Evolutionary conservation across 2,329 filamentous ascomycete genomes (phyloP).

Genomic region (Magnaporthiopsis incrustans): DNA sequence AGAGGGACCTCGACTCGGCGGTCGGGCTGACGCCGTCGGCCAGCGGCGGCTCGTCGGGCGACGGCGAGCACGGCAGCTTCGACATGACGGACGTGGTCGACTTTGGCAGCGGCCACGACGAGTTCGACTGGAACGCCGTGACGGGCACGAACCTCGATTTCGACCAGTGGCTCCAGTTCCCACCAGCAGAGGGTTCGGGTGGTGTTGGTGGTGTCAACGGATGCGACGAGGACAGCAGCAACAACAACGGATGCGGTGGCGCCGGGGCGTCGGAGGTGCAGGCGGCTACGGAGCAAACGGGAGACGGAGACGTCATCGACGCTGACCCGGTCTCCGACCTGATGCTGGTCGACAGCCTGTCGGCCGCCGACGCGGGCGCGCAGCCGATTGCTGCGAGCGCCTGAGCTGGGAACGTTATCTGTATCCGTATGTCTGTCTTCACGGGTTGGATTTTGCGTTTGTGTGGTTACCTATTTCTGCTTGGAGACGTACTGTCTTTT

Average conservation of each 20-base stretch:
- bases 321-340: not conserved
- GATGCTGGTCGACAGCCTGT: constrained; percentile 1
- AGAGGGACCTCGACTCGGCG: constrained; percentile 29
- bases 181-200: constrained; percentile 31
- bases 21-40: constrained; percentile 36
- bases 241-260: constrained; percentile 25
- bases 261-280: not conserved
- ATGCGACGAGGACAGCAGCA: constrained; percentile 18
- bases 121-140: constrained; percentile 47
- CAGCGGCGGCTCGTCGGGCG: constrained; percentile 35
- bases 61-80: constrained; percentile 18
- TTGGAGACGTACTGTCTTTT: not conserved
- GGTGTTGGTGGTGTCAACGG: constrained; percentile 20
- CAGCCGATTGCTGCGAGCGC: constrained; percentile 2
- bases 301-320: not conserved
- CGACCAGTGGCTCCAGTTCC: constrained; percentile 52
- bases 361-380: not conserved
- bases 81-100: constrained; percentile 32
- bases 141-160: constrained; percentile 46
- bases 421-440: not conserved
- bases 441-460: not conserved
- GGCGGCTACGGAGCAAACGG: constrained; percentile 9
- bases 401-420: not conserved
- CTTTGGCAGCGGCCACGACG: constrained; percentile 35
- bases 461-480: not conserved